A percentile compares a stretch with the other conserved stretches of the same genome.
phyloP scores from a whole-genome alignment of 1,284 basidiomycete species.

The Trichosporon inkin region DNA sequence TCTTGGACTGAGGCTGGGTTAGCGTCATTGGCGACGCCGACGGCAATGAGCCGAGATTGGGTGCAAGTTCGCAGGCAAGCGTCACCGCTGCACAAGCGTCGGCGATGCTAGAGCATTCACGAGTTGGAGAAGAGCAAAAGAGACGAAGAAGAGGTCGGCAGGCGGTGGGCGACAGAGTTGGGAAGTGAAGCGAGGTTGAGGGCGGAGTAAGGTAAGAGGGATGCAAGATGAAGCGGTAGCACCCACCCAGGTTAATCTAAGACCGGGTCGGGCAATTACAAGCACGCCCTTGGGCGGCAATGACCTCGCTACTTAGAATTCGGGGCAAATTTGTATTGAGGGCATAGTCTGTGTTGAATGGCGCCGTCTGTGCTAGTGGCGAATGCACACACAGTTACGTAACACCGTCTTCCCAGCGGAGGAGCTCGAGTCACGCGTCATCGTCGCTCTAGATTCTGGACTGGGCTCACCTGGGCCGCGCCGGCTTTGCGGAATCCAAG shows the following conservation, averaged over 20 bases:
- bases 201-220: not conserved
- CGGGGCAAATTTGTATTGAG: constrained; percentile 1
- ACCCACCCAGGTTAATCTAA: constrained; percentile 2
- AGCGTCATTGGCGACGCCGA: constrained; percentile 8
- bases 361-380: not conserved
- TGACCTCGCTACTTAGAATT: constrained; percentile 1
- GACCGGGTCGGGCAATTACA: constrained; percentile 5
- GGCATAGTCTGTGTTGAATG: not conserved
- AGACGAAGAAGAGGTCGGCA: not conserved
- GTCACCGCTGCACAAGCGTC: constrained; percentile 5
- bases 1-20: constrained; percentile 7
- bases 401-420: not conserved
- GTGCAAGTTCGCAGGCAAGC: constrained; percentile 1
- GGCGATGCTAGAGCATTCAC: constrained; percentile 2
- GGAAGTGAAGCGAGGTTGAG: not conserved
- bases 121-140: not conserved
- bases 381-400: not conserved
- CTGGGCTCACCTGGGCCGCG: not conserved
- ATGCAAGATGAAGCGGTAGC: not conserved
- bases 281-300: not conserved
- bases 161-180: too few species aligned
- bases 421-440: constrained; percentile 5
- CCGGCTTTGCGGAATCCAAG: not conserved
- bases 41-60: constrained; percentile 1
- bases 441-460: too few species aligned